These are phyloP conservation scores for Penicillium sumatraense DNA, from an alignment of 2,329 filamentous ascomycete genomes.

Conservation along the genomic window DNA sequence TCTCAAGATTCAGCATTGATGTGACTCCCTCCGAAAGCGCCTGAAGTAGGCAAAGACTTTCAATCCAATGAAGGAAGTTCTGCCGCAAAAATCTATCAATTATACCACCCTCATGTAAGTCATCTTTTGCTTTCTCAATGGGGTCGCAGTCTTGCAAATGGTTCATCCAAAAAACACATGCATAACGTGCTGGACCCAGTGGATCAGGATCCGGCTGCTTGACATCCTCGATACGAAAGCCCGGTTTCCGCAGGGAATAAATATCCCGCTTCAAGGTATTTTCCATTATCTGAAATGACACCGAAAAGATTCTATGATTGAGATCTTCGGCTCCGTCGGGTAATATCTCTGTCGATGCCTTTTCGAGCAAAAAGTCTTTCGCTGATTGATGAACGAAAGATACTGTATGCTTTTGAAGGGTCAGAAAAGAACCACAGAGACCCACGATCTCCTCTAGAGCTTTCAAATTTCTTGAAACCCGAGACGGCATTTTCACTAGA, in stretches of 20 bases:
- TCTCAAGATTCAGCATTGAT: slow-evolving; percentile 26
- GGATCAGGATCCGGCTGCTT: slow-evolving; percentile 21
- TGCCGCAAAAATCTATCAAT: slow-evolving; percentile 25
- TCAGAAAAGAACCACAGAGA: slow-evolving; percentile 32
- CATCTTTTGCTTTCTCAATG: neutral
- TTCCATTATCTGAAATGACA: slow-evolving; percentile 31
- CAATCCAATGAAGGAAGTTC: slow-evolving; percentile 35
- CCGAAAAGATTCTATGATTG: slow-evolving; percentile 40
- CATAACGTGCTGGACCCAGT: slow-evolving; percentile 34
- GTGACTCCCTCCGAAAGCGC: slow-evolving; percentile 23
- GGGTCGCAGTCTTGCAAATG: slow-evolving; percentile 29
- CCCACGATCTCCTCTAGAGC: slow-evolving; percentile 17
- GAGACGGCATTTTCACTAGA: too few relatives aligned
- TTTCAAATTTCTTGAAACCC: neutral
- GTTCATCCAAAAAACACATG: slow-evolving; percentile 42
- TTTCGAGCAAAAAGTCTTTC: slow-evolving; percentile 24
- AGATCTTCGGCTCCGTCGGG: slow-evolving; percentile 18
- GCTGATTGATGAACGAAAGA: slow-evolving; percentile 34
- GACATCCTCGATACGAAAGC: slow-evolving; percentile 16
- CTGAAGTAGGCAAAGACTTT: slow-evolving; percentile 33
- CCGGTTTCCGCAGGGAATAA: slow-evolving; percentile 11
- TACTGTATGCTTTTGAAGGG: slow-evolving; percentile 18
- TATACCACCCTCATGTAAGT: slow-evolving; percentile 12
- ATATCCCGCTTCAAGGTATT: neutral
- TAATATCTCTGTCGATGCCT: neutral